phyloP scores from a whole-genome alignment of 108 stramenopile genomes.

The Nitzschia sp. region DNA sequence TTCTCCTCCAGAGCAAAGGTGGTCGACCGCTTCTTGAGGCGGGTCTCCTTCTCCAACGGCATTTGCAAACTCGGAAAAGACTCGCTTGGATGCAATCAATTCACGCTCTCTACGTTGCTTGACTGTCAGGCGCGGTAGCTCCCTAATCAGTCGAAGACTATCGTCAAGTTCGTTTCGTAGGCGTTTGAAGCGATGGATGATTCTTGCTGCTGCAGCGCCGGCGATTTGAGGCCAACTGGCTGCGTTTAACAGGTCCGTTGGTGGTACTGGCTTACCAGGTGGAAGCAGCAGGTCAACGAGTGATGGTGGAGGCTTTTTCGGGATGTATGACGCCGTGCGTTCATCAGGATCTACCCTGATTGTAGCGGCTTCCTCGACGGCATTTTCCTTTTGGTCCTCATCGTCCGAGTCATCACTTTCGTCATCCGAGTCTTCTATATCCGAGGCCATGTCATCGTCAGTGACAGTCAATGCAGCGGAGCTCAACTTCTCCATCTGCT shows the following conservation, averaged over 20 bases:
- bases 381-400: constrained; percentile 48
- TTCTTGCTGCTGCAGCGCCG: constrained; percentile 69
- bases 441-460: constrained; percentile 62
- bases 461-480: constrained; percentile 57
- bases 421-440: constrained; percentile 64
- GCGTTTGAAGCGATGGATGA: constrained; percentile 80
- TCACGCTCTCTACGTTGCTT: constrained; percentile 74
- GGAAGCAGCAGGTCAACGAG: constrained; percentile 83
- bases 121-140: constrained; percentile 65
- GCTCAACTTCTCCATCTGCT: constrained; percentile 68
- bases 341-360: constrained; percentile 39
- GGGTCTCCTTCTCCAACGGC: constrained; percentile 46
- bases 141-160: constrained; percentile 59
- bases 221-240: constrained; percentile 76
- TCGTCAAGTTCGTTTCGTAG: constrained; percentile 86
- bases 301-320: constrained; percentile 72
- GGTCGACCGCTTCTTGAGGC: constrained; percentile 36
- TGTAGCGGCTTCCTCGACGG: constrained; percentile 17
- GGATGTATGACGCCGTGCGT: constrained; percentile 54
- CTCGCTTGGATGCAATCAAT: constrained; percentile 46
- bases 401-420: constrained; percentile 73
- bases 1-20: constrained; percentile 60
- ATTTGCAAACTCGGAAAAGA: constrained; percentile 63
- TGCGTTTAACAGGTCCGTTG: constrained; percentile 60
- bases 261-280: constrained; percentile 65